These are phyloP conservation scores for Tylopilus rubrobrunneus DNA, from an alignment of 768 basidiomycete genomes.

Conservation along the genomic window DNA sequence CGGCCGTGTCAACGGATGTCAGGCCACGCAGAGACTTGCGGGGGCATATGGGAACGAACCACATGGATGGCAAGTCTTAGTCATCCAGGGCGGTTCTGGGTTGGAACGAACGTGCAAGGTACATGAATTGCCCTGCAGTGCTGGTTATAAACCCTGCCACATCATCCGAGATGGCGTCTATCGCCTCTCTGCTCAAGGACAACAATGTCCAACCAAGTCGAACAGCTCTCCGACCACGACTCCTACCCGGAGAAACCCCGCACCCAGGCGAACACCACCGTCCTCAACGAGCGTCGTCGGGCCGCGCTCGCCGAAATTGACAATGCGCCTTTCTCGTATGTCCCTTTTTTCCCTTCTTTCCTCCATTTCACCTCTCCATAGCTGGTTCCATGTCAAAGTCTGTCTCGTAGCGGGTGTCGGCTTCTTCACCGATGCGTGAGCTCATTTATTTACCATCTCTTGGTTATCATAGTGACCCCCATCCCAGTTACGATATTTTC, in stretches of 20 bases:
- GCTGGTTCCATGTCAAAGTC: slow-evolving; percentile 84
- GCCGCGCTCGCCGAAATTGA: slow-evolving; percentile 85
- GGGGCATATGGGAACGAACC: too few relatives aligned
- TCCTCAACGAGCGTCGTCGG: slow-evolving; percentile 68
- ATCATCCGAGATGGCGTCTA: background rate
- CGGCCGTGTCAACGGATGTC: too few relatives aligned
- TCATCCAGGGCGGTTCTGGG: too few relatives aligned
- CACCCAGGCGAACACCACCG: slow-evolving; percentile 26
- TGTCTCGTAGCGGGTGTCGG: slow-evolving; percentile 72
- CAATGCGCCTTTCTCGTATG: slow-evolving; percentile 79
- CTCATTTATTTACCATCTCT: background rate
- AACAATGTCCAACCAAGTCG: slow-evolving; percentile 18
- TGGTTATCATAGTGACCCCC: background rate
- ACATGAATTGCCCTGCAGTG: slow-evolving; percentile 5
- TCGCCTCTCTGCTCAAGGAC: background rate
- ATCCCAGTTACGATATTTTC: slow-evolving; percentile 68
- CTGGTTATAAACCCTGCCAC: background rate
- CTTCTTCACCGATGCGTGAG: slow-evolving; percentile 85
- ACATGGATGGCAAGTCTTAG: too few relatives aligned
- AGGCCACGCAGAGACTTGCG: too few relatives aligned
- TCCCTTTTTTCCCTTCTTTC: background rate
- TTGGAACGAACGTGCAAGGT: slow-evolving; percentile 29
- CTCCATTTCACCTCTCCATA: slow-evolving; percentile 20
- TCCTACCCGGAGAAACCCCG: slow-evolving; percentile 28
- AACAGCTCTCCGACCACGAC: slow-evolving; percentile 27